Base-by-base conservation (phyloP, 2,329 filamentous ascomycete genomes). In the Fusarium transvaalense region DNA sequence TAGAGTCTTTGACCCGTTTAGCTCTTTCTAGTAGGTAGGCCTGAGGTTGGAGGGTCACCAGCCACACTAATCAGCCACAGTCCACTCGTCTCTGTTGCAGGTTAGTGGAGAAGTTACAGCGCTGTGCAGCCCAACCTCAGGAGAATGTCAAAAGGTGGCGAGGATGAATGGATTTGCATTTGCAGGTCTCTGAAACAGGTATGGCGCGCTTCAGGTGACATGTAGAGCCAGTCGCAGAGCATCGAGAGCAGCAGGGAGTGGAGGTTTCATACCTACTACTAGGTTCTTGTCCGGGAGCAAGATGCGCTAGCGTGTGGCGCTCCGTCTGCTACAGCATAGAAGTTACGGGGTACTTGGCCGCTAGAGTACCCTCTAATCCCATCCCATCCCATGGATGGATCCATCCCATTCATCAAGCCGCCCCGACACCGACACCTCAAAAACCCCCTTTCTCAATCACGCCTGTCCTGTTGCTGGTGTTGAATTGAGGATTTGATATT, bases 361-460 rank as follows among this genome's bases (percentile, higher is more conserved):
- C 71, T 71, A 64, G 50, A 60, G 45, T 59, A 59, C 53, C 29
- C 47, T 37, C 47, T 38, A 39, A 51, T 51, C n/a, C 38, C 21
- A 39, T 39, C 10, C 7, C n/a, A n/a, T n/a, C n/a, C n/a, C 50
- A 53, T 43, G n/a, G n/a, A 41, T 21, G 38, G 38, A 41, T 41
- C 38, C 38, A 23, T 41, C 23, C 23, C 50, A 53, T 43, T 42
- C 50, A 43, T 57, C 60, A 50, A 66, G 64, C 64, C 57, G 64
- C 64, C 57, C 61, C 68, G 55, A 71, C 68, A 68, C 69, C 66
- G 65, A 74, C 70, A 71, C 56, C 68, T 64, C 61, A 63, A 73
- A 73, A 74, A 72, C 61, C 72, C 71, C 72, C 64, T 74, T 74
- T 73, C 71, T 72, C 56, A 59, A 73, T 62, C 67, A 64, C 67